Base-by-base conservation (phyloP, 805 yeast genomes). In the Wickerhamomyces xylosicus region DNA sequence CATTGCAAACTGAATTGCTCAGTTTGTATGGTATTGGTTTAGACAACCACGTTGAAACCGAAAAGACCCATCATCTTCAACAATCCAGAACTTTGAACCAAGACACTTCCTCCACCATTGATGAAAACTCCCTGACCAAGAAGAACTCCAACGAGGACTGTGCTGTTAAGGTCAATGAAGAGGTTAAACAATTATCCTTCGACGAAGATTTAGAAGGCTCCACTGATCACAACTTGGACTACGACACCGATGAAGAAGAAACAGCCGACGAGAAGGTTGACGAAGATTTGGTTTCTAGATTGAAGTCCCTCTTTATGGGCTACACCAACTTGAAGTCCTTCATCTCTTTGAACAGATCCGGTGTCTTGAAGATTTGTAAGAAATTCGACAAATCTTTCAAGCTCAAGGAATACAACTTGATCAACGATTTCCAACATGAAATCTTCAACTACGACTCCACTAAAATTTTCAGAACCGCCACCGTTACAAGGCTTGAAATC, bases 371-470 rank as follows among this genome's bases (percentile, higher is more conserved):
- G 58, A 87, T 89, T 33, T 66, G 85, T 40, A 90, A 90, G 56
- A 90, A 90, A 61, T 89, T 85, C 54, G 96, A 90, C 61, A 90
- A 90, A 56, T 76, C 80, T 7, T 61, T 85, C 47, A 71, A 71
- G 20, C 63, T 79, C 15, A 77, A 76, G 50, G 52, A 15, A 14
- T 28, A 14, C 31, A 21, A 10, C 10, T 28, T 28, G 31, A 7
- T 14, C 6, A 28, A 15, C 16, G 13, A 28, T 28, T 13, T 15
- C 16, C n/a, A 13, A 14, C 16, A 28, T 5, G 31, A 28, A 13
- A 14, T 28, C n/a, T 15, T 28, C 31, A 28, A 28, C 16, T 28
- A 14, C 13, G 31, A 28, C 6, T 13, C n/a, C 16, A 28, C 31
- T 44, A 49, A 13, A 60, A 68, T 41, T 66, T 28, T 28, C 31